These are phyloP conservation scores for Saturnispora sanitii DNA, from an alignment of 805 yeast genomes.

Conservation along the genomic window DNA sequence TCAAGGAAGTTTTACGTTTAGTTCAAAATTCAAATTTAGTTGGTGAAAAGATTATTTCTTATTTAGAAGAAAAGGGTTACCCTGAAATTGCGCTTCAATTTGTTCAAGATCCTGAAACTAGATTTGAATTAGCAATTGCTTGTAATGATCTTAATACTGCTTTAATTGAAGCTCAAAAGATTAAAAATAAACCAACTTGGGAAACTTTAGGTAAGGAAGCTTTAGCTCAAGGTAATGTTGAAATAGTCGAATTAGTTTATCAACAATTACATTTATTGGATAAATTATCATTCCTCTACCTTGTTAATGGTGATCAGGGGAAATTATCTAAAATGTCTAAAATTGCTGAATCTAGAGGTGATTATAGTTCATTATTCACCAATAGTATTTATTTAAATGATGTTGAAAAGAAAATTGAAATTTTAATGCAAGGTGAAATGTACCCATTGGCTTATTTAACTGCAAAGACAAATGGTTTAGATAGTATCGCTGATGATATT, in stretches of 20 bases:
- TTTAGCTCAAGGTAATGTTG: slow-evolving; percentile 76
- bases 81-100: slow-evolving; percentile 97
- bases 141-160: slow-evolving; percentile 85
- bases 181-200: slow-evolving; percentile 67
- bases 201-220: slow-evolving; percentile 79
- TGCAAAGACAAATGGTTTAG: slow-evolving; percentile 79
- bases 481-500: slow-evolving; percentile 62
- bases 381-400: slow-evolving; percentile 73
- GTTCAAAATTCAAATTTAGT: slow-evolving; percentile 85
- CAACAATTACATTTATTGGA: slow-evolving; percentile 84
- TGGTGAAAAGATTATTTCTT: slow-evolving; percentile 94
- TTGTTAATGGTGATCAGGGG: slow-evolving; percentile 69
- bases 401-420: slow-evolving; percentile 61
- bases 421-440: slow-evolving; percentile 70
- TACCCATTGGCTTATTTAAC: slow-evolving; percentile 85
- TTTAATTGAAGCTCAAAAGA: slow-evolving; percentile 72
- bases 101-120: slow-evolving; percentile 91
- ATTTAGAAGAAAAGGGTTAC: slow-evolving; percentile 87
- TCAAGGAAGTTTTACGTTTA: slow-evolving; percentile 82
- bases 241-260: slow-evolving; percentile 75
- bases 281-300: slow-evolving; percentile 79
- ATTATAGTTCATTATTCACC: slow-evolving; percentile 68
- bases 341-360: slow-evolving; percentile 84
- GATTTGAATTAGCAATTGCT: slow-evolving; percentile 92
- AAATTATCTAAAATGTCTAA: slow-evolving; percentile 77